Evolutionary conservation across 2,329 filamentous ascomycete species (phyloP).

Genomic region (Orbilia brochopaga): DNA sequence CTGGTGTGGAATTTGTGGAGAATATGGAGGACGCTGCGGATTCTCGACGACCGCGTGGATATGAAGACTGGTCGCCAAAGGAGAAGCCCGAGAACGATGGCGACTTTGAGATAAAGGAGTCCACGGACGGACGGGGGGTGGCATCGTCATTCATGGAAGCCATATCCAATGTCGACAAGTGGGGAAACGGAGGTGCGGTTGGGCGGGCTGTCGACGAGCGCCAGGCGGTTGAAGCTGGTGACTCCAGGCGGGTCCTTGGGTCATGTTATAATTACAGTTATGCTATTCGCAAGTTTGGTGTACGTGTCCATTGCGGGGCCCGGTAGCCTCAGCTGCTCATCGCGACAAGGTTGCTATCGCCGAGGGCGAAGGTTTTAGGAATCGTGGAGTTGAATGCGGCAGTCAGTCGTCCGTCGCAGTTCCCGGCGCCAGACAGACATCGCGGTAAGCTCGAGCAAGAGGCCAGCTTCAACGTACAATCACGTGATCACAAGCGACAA

Average conservation of each 20-base stretch:
- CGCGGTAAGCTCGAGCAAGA: conserved; percentile 3
- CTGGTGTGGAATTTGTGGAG: conserved; percentile 61
- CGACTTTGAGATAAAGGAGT: conserved; percentile 39
- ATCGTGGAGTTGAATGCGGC: neutral
- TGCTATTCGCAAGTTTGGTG: neutral
- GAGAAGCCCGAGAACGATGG: conserved; percentile 42
- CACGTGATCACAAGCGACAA: neutral
- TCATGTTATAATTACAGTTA: conserved; percentile 31
- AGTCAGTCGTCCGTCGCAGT: neutral
- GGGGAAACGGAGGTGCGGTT: neutral
- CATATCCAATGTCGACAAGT: conserved; percentile 12
- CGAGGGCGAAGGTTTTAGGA: neutral
- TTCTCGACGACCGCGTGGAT: conserved; percentile 65
- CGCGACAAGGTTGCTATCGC: neutral
- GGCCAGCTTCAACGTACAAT: neutral
- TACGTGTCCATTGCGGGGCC: conserved; percentile 11
- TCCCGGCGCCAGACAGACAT: neutral
- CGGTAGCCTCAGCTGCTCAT: neutral
- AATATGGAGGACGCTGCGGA: conserved; percentile 87
- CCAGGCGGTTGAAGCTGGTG: conserved; percentile 2
- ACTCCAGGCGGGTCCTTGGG: conserved; percentile 7
- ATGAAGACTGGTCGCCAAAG: conserved; percentile 32
- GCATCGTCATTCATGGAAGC: conserved; percentile 28
- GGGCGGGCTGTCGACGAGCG: conserved; percentile 12
- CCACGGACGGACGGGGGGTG: conserved; percentile 41